These are phyloP conservation scores for Lodderomyces elongisporus DNA, from an alignment of 1,139 yeast species.

Conservation along the genomic window DNA sequence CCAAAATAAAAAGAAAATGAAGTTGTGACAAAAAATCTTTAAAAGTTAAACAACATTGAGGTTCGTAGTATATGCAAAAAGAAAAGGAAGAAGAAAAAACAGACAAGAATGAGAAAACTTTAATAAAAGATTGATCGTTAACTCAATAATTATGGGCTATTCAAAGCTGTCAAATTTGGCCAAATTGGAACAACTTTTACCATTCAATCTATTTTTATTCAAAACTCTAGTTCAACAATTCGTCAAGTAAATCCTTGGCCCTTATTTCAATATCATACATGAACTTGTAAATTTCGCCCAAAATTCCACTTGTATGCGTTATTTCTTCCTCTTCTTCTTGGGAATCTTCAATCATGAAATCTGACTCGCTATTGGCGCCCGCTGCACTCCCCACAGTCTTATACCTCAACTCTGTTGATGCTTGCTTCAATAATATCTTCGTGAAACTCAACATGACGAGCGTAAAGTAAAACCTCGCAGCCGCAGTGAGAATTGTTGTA, in stretches of 20 bases:
- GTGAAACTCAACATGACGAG: constrained; percentile 61
- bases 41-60: too few species aligned
- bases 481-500: constrained; percentile 50
- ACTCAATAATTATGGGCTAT: too few species aligned
- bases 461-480: constrained; percentile 60
- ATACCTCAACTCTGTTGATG: constrained; percentile 19
- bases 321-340: constrained; percentile 30
- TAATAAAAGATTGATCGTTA: too few species aligned
- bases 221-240: constrained; percentile 9
- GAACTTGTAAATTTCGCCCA: constrained; percentile 19
- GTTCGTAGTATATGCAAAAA: too few species aligned
- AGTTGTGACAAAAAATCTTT: too few species aligned
- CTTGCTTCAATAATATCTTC: constrained; percentile 36
- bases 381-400: constrained; percentile 12
- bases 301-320: constrained; percentile 17
- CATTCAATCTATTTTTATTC: too few species aligned
- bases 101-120: too few species aligned
- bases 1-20: too few species aligned
- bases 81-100: too few species aligned
- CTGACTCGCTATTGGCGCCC: constrained; percentile 4
- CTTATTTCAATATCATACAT: constrained; percentile 27
- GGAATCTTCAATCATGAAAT: constrained; percentile 13
- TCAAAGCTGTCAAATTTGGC: too few species aligned
- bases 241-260: constrained; percentile 26
- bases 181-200: too few species aligned